Conservation (phyloP, 2,329 filamentous ascomycete genomes). For the Botrytis paeoniae region DNA sequence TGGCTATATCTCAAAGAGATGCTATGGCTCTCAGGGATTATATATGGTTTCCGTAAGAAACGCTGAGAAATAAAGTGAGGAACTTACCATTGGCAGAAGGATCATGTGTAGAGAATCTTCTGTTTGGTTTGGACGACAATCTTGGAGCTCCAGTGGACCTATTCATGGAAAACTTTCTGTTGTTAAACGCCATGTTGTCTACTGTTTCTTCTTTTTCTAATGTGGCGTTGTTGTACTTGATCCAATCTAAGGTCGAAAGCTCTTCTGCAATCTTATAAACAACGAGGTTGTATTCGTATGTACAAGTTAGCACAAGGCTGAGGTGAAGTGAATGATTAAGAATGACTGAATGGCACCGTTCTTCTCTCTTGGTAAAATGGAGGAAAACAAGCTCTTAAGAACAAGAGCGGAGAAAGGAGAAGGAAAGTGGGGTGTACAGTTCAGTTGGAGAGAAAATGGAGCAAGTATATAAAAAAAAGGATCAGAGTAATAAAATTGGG, state of each 20-base stretch:
- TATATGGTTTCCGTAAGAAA: background rate
- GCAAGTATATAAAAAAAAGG: background rate
- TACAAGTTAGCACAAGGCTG: background rate
- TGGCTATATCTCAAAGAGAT: background rate
- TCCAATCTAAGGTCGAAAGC: background rate
- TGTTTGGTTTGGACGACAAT: slow-evolving; percentile 40
- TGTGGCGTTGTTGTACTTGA: background rate
- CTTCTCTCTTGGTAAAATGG: background rate
- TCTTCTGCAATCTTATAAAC: background rate
- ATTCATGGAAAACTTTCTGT: slow-evolving; percentile 66
- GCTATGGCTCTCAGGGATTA: background rate
- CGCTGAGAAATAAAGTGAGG: slow-evolving; percentile 1
- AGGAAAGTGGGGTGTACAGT: background rate
- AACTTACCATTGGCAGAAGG: slow-evolving; percentile 54
- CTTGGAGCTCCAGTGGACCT: slow-evolving; percentile 61
- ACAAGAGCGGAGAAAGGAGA: slow-evolving; percentile 1
- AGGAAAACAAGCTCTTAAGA: slow-evolving; percentile 1
- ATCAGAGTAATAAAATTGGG: background rate
- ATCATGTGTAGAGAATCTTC: slow-evolving; percentile 59
- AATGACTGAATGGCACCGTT: background rate
- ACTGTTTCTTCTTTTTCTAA: background rate
- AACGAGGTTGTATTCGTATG: background rate
- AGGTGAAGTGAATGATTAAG: slow-evolving; percentile 7
- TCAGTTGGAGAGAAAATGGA: background rate
- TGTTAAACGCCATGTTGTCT: slow-evolving; percentile 43